phyloP scores from a whole-genome alignment of 495 filamentous ascomycete species.

The Clohesyomyces aquaticus region DNA sequence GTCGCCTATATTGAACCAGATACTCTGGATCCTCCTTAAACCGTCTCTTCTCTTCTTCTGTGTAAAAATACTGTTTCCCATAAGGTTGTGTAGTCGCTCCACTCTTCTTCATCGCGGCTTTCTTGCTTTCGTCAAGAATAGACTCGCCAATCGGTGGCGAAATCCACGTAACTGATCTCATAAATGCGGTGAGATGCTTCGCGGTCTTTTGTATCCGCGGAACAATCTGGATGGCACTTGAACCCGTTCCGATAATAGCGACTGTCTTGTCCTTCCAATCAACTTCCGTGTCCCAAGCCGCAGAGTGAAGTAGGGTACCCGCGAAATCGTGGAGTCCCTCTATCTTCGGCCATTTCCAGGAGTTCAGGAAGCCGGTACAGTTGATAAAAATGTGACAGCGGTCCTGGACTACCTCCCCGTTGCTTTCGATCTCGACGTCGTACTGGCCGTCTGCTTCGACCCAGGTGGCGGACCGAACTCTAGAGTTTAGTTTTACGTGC shows the following conservation, averaged over 20 bases:
- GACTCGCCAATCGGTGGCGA: neutral
- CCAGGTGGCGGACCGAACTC: conserved; percentile 38
- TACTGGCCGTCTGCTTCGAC: conserved; percentile 36
- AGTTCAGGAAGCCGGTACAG: conserved; percentile 38
- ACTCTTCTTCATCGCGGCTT: neutral
- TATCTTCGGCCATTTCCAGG: conserved; percentile 31
- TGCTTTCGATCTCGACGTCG: conserved; percentile 38
- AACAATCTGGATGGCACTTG: conserved; percentile 17
- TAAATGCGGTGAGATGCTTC: conserved; percentile 11
- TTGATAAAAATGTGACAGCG: conserved; percentile 39
- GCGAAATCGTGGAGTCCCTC: conserved; percentile 19
- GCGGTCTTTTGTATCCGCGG: conserved; percentile 18
- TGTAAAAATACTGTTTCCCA: conserved; percentile 15
- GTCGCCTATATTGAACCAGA: neutral
- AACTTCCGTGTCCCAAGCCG: conserved; percentile 13
- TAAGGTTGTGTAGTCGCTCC: conserved; percentile 3
- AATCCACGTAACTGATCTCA: conserved; percentile 18
- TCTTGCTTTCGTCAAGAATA: neutral
- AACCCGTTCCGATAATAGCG: conserved; percentile 16
- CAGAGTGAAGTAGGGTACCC: conserved; percentile 18
- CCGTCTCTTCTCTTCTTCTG: conserved; percentile 10
- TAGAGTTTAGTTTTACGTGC: conserved; percentile 28
- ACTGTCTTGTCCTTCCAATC: conserved; percentile 15
- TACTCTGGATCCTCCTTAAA: conserved; percentile 17
- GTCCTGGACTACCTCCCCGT: conserved; percentile 30